A percentile compares a stretch with the other conserved stretches of the same genome.
These are phyloP conservation scores for Mantamonas sphyraenae DNA, from an alignment of 78 protist genomes.

Conservation along the genomic window DNA sequence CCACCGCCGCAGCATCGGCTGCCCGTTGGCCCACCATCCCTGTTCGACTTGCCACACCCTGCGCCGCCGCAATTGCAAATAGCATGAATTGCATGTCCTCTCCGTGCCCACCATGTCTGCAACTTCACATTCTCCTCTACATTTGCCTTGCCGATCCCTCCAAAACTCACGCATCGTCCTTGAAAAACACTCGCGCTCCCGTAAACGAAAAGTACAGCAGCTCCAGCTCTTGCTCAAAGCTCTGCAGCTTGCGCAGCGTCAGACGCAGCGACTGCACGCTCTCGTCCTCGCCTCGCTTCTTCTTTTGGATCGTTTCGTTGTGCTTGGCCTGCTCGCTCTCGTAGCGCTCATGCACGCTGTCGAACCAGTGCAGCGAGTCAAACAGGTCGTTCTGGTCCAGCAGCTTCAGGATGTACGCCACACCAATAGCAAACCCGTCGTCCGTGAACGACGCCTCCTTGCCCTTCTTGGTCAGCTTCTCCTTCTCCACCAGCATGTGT, in stretches of 20 bases:
- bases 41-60: too few relatives aligned
- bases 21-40: too few relatives aligned
- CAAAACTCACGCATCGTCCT: too few relatives aligned
- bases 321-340: too few relatives aligned
- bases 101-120: too few relatives aligned
- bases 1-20: too few relatives aligned
- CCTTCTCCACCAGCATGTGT: conserved; percentile 67
- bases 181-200: conserved; percentile 75
- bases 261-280: conserved; percentile 26
- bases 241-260: conserved; percentile 37
- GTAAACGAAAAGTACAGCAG: conserved; percentile 51
- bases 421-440: conserved; percentile 95
- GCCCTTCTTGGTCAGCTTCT: conserved; percentile 45
- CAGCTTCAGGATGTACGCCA: conserved; percentile 78
- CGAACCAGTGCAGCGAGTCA: conserved; percentile 91
- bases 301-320: too few relatives aligned
- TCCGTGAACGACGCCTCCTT: conserved; percentile 63
- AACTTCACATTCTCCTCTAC: too few relatives aligned
- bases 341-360: conserved; percentile 41
- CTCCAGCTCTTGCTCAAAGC: conserved; percentile 46
- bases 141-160: too few relatives aligned
- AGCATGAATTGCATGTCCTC: too few relatives aligned
- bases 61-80: too few relatives aligned
- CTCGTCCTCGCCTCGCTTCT: conserved; percentile 37
- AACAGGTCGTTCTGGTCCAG: conserved; percentile 63